Percentiles rank a stretch among this genome's conserved stretches.
These are phyloP conservation scores for Leccinum subgranulosum DNA, from an alignment of 768 basidiomycete species.

Conservation along the genomic window DNA sequence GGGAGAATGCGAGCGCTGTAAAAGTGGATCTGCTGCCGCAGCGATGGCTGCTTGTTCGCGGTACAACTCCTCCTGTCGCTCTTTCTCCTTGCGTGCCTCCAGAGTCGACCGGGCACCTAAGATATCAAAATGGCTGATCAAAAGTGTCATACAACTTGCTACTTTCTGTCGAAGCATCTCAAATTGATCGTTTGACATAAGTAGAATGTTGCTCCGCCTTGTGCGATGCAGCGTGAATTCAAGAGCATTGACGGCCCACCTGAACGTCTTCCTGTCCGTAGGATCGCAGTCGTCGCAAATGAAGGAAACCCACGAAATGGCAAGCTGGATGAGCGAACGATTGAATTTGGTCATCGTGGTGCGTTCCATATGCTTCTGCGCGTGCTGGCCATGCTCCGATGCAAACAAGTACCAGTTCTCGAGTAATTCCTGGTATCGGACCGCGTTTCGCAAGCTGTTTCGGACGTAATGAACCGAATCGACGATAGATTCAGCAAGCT, in stretches of 20 bases:
- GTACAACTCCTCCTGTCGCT: constrained; percentile 65
- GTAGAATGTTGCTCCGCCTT: constrained; percentile 82
- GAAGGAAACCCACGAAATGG: constrained; percentile 97
- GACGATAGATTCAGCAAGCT: constrained; percentile 89
- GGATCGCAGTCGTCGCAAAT: constrained; percentile 98
- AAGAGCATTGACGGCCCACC: constrained; percentile 95
- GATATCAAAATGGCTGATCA: constrained; percentile 97
- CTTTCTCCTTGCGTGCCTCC: constrained; percentile 89
- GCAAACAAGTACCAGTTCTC: constrained; percentile 96
- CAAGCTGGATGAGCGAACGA: constrained; percentile 79
- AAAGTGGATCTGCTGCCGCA: constrained; percentile 46
- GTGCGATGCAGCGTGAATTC: constrained; percentile 91
- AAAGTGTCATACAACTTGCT: constrained; percentile 93
- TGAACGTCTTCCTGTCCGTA: constrained; percentile 92
- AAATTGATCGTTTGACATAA: constrained; percentile 86
- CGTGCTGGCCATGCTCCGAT: constrained; percentile 93
- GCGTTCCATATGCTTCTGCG: constrained; percentile 84
- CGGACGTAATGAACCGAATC: constrained; percentile 89
- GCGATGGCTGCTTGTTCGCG: constrained; percentile 52
- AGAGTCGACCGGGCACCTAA: constrained; percentile 87
- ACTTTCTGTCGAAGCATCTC: constrained; percentile 88
- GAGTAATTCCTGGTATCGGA: constrained; percentile 77
- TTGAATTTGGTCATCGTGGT: constrained; percentile 71
- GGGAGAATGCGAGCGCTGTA: constrained; percentile 38
- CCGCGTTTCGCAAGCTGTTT: constrained; percentile 54